Evolutionary conservation across 257 asterid species (phyloP).

Genomic region (Solanum chiquidenum): DNA sequence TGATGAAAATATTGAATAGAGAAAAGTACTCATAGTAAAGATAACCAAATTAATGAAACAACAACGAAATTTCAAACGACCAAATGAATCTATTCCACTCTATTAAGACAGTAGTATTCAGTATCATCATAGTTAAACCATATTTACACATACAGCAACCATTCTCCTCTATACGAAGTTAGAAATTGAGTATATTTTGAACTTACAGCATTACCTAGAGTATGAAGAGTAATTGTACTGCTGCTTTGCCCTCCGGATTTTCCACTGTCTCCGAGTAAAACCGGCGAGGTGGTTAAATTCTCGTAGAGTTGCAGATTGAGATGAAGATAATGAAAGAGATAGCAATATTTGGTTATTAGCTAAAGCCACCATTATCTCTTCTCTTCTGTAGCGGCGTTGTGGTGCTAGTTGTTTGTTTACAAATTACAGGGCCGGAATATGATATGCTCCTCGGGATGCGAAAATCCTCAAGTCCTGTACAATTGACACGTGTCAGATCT

Average conservation of each 20-base stretch:
- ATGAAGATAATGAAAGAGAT: neutral
- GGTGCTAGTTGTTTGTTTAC: neutral
- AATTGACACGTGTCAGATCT: neutral
- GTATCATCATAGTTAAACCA: neutral
- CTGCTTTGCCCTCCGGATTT: neutral
- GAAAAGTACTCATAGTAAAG: neutral
- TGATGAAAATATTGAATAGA: neutral
- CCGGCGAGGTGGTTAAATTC: neutral
- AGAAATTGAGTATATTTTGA: neutral
- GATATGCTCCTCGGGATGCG: neutral
- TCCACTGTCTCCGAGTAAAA: neutral
- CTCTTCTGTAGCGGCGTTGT: neutral
- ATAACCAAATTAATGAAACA: neutral
- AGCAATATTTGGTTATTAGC: neutral
- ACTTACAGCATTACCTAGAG: neutral
- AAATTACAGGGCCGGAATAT: neutral
- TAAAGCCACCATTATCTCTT: neutral
- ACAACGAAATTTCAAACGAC: neutral
- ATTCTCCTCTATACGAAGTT: neutral
- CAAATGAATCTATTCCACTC: neutral
- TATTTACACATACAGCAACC: neutral
- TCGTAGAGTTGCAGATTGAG: neutral
- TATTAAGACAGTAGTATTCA: neutral
- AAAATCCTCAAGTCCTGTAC: neutral
- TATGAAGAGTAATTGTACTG: neutral